These are phyloP conservation scores for Deakozyma indianensis DNA, from an alignment of 805 yeast genomes.

Conservation along the genomic window DNA sequence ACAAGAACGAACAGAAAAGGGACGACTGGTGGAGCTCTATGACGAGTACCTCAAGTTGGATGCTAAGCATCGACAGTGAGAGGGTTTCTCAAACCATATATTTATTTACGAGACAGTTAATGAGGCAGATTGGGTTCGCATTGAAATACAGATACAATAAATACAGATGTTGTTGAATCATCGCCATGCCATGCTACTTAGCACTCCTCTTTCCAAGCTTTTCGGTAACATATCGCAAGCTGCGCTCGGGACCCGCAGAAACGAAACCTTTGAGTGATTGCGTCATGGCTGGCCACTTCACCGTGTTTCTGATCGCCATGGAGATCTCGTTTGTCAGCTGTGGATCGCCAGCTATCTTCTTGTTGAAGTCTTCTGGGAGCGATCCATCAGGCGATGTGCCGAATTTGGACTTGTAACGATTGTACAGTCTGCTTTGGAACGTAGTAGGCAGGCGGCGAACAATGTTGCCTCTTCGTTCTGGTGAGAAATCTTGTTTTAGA, in stretches of 20 bases:
- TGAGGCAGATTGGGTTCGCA: no score
- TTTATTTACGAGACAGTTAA: no score
- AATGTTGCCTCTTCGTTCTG: conserved; percentile 28
- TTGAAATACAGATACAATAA: background rate
- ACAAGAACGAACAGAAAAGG: background rate
- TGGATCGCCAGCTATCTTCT: conserved; percentile 29
- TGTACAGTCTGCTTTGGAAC: conserved; percentile 30
- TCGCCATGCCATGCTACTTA: no score
- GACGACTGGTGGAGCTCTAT: background rate
- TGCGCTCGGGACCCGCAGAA: conserved; percentile 70
- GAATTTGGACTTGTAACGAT: conserved; percentile 10
- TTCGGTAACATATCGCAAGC: conserved; percentile 61
- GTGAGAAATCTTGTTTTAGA: conserved; percentile 21
- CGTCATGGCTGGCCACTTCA: conserved; percentile 50
- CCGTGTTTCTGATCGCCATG: conserved; percentile 37
- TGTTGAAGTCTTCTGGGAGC: conserved; percentile 24
- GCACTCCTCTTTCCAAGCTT: conserved; percentile 31
- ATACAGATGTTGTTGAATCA: no score
- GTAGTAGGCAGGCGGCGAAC: conserved; percentile 33
- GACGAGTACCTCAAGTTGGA: background rate
- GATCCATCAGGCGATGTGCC: conserved; percentile 5
- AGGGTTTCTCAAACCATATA: background rate
- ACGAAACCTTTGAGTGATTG: conserved; percentile 75
- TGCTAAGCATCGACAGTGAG: background rate
- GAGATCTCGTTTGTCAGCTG: conserved; percentile 23